Conservation (phyloP, 306 rosid species). For the Vicia sativa region DNA sequence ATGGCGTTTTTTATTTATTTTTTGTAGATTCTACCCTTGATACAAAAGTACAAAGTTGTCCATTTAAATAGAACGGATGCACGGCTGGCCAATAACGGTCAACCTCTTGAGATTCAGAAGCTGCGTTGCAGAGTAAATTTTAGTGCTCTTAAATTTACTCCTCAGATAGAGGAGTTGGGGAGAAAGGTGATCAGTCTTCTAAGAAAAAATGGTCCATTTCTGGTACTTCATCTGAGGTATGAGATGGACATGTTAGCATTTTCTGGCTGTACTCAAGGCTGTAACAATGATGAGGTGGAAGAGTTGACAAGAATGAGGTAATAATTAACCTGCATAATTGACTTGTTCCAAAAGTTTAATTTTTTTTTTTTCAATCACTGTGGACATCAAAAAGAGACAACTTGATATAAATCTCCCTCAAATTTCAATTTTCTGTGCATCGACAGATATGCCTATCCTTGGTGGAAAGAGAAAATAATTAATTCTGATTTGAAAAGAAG, state of each 20-base stretch:
- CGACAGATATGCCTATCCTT: slow-evolving; percentile 95
- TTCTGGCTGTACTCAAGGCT: slow-evolving; percentile 98
- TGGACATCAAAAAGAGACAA: slow-evolving; percentile 1
- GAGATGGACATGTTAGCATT: slow-evolving; percentile 99
- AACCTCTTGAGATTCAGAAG: slow-evolving; percentile 82
- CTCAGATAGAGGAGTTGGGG: slow-evolving; percentile 96
- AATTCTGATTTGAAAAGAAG: slow-evolving; percentile 93
- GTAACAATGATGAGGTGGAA: slow-evolving; percentile 86
- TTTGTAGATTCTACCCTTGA: slow-evolving; percentile 82
- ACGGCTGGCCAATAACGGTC: slow-evolving; percentile 91
- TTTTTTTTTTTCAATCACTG: slow-evolving; percentile 11
- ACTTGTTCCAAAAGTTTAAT: slow-evolving; percentile 23
- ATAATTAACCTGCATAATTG: slow-evolving; percentile 28
- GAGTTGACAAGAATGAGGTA: slow-evolving; percentile 99
- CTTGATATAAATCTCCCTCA: slow-evolving; percentile 16
- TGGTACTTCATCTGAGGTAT: slow-evolving; percentile 94
- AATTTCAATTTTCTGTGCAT: slow-evolving; percentile 28
- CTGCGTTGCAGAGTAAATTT: slow-evolving; percentile 96
- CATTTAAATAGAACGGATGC: slow-evolving; percentile 96
- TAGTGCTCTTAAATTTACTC: slow-evolving; percentile 82
- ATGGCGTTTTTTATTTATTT: slow-evolving; percentile 18
- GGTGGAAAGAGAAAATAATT: slow-evolving; percentile 99
- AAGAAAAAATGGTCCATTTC: slow-evolving; percentile 77
- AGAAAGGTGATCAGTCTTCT: slow-evolving; percentile 81
- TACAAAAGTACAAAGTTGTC: slow-evolving; percentile 84